These are phyloP conservation scores for Hygrocybe coccinea DNA, from an alignment of 768 basidiomycete species.

Conservation along the genomic window DNA sequence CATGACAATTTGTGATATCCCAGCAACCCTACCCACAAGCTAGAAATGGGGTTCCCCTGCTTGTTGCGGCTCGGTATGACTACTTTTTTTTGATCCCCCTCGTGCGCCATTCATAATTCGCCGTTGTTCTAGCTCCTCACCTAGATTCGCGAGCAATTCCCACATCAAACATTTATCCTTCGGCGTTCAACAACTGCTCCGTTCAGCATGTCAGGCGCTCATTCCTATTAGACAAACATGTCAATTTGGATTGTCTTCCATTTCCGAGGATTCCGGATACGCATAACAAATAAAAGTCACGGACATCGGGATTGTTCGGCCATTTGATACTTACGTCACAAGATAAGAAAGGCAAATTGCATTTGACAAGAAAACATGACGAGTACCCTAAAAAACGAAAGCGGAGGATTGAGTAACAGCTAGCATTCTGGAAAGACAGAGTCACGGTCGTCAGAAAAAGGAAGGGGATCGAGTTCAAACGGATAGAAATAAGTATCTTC, in stretches of 20 bases:
- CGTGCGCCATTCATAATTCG: slow-evolving; percentile 11
- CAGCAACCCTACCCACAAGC: slow-evolving; percentile 51
- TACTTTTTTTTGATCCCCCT: slow-evolving; percentile 6
- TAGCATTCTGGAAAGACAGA: slow-evolving; percentile 61
- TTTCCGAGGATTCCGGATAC: not conserved
- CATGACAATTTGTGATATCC: slow-evolving; percentile 10
- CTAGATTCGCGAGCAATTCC: slow-evolving; percentile 49
- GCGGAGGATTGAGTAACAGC: slow-evolving; percentile 30
- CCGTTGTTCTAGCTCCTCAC: slow-evolving; percentile 39
- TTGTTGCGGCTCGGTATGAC: slow-evolving; percentile 50
- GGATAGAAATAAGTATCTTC: slow-evolving; percentile 57
- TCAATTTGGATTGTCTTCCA: not conserved
- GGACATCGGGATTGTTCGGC: too few relatives aligned
- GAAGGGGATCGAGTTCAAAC: slow-evolving; percentile 67
- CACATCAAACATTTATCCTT: slow-evolving; percentile 43
- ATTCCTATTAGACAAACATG: not conserved
- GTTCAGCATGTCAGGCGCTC: slow-evolving; percentile 43
- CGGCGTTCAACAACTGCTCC: slow-evolving; percentile 65
- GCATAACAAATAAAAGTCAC: not conserved
- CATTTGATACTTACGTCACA: not conserved
- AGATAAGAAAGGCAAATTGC: slow-evolving; percentile 19
- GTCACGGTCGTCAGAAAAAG: slow-evolving; percentile 52
- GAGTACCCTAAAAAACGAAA: slow-evolving; percentile 23
- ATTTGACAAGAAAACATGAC: slow-evolving; percentile 23
- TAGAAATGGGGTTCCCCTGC: slow-evolving; percentile 49